phyloP scores from a whole-genome alignment of 495 filamentous ascomycete genomes.

The Sabuloglossum arenarium region DNA sequence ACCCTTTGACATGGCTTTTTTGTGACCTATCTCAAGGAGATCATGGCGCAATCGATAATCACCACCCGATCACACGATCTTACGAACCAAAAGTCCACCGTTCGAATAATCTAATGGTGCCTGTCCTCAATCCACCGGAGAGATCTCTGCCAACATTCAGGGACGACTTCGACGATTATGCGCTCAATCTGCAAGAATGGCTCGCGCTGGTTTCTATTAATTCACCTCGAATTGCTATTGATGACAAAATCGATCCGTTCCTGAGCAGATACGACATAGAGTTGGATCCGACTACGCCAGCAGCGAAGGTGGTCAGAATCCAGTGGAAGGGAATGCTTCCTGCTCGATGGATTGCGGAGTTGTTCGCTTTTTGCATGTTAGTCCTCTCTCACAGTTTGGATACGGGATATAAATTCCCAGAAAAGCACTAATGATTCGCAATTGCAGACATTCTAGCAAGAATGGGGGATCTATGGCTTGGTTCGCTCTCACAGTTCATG shows the following conservation, averaged over 20 bases:
- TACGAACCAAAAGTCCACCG: background rate
- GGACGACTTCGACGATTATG: conserved; percentile 34
- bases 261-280: conserved; percentile 63
- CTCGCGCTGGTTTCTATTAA: conserved; percentile 47
- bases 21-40: conserved; percentile 28
- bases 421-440: background rate
- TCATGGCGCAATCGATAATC: background rate
- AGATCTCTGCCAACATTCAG: background rate
- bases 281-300: conserved; percentile 13
- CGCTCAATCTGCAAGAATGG: conserved; percentile 62
- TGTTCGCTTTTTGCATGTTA: background rate
- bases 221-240: conserved; percentile 44
- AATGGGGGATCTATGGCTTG: background rate
- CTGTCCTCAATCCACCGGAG: background rate
- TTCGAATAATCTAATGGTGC: background rate
- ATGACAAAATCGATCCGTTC: conserved; percentile 61
- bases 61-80: background rate
- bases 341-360: conserved; percentile 4
- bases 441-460: background rate
- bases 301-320: background rate
- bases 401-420: background rate
- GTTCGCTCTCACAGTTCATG: conserved; percentile 2
- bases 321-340: conserved; percentile 4
- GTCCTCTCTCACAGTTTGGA: background rate
- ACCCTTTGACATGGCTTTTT: conserved; percentile 64